Evolutionary conservation across 2,329 filamentous ascomycete species (phyloP).

Genomic region (Pseudocercospora ulei): DNA sequence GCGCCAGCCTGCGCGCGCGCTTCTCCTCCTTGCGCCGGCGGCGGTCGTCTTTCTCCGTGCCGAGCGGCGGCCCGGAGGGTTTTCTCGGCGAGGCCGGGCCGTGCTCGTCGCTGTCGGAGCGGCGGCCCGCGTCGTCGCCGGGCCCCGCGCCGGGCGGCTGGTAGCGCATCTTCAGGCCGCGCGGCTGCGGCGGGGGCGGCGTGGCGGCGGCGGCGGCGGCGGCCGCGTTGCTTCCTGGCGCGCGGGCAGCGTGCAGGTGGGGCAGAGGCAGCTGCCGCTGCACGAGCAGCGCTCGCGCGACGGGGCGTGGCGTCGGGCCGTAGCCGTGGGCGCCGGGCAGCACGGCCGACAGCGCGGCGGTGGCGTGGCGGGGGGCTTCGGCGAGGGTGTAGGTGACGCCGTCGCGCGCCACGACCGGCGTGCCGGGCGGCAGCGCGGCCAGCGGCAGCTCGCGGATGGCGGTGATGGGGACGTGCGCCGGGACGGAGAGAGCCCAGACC

Average conservation of each 20-base stretch:
- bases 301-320: conserved; percentile 35
- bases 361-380: conserved; percentile 13
- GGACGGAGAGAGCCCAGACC: conserved; percentile 71
- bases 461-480: conserved; percentile 58
- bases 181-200: conserved; percentile 54
- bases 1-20: too few species aligned
- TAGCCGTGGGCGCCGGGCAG: conserved; percentile 29
- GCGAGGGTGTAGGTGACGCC: conserved; percentile 49
- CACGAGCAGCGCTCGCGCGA: conserved; percentile 56
- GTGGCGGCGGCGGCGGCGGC: conserved; percentile 42
- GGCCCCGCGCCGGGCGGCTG: conserved; percentile 53
- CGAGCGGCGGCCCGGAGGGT: too few species aligned
- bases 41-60: too few species aligned
- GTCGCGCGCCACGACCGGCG: conserved; percentile 52
- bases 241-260: conserved; percentile 37
- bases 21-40: too few species aligned
- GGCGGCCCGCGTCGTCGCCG: conserved; percentile 40
- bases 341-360: conserved; percentile 21
- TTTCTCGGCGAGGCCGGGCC: too few species aligned
- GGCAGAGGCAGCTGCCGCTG: conserved; percentile 53
- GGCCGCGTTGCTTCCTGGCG: conserved; percentile 36
- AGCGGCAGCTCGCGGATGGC: conserved; percentile 57
- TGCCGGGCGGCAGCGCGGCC: conserved; percentile 46
- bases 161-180: conserved; percentile 57
- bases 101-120: conserved; percentile 34